These are phyloP conservation scores for Podila minutissima DNA, from an alignment of 192 early-diverging fungal species.

Conservation along the genomic window DNA sequence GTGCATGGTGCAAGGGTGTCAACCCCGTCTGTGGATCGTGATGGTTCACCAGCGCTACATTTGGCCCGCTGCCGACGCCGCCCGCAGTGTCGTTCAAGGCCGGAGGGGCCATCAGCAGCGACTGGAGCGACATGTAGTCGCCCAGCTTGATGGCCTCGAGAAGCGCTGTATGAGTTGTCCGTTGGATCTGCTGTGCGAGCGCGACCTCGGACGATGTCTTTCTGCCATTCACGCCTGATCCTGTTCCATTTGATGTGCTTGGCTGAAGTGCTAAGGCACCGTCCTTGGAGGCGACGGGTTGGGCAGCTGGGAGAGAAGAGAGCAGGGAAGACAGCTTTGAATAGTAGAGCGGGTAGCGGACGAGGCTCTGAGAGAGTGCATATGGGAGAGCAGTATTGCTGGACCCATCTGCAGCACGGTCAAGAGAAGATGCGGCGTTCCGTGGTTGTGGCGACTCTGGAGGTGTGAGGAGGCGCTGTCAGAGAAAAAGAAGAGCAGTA, in stretches of 20 bases:
- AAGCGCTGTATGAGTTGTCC: constrained; percentile 56
- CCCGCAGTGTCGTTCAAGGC: constrained; percentile 18
- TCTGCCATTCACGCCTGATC: neutral
- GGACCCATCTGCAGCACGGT: constrained; percentile 35
- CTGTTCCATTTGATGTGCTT: neutral
- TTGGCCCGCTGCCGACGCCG: constrained; percentile 6
- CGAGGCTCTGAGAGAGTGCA: constrained; percentile 37
- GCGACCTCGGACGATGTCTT: constrained; percentile 23
- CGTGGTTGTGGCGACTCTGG: constrained; percentile 38
- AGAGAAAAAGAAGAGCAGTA: neutral
- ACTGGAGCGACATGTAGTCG: constrained; percentile 64
- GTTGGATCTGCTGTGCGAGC: constrained; percentile 30
- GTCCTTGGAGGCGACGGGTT: constrained; percentile 9
- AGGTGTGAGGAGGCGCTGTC: constrained; percentile 35
- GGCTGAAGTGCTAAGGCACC: constrained; percentile 17
- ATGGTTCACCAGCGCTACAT: constrained; percentile 49
- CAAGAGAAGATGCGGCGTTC: constrained; percentile 17
- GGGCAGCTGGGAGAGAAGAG: constrained; percentile 42
- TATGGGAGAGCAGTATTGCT: constrained; percentile 30
- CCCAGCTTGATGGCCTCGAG: constrained; percentile 67
- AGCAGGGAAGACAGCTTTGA: constrained; percentile 59
- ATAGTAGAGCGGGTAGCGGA: constrained; percentile 57
- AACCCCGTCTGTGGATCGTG: constrained; percentile 66
- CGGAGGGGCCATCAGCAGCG: constrained; percentile 54
- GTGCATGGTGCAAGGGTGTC: constrained; percentile 70